Percentiles rank a stretch among this genome's conserved stretches.
Conservation (phyloP, 2,329 filamentous ascomycete species). For the Curvularia eragrostidis region DNA sequence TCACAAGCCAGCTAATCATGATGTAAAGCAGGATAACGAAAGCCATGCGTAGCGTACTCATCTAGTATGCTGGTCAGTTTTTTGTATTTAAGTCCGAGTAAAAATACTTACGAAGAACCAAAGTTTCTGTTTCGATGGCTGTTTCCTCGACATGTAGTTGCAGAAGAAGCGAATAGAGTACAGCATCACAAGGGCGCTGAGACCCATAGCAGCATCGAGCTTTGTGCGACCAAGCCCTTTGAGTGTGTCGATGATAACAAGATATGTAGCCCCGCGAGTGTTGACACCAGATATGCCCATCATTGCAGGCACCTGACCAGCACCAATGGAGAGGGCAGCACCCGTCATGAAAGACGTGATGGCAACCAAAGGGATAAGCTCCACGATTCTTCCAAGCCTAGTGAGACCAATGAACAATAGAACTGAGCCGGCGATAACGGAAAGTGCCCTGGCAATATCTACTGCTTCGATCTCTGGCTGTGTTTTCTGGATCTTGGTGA, state of each 20-base stretch:
- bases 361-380: slow-evolving; percentile 88
- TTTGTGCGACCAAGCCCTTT: slow-evolving; percentile 72
- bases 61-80: slow-evolving; percentile 73
- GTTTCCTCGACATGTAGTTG: slow-evolving; percentile 67
- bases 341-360: slow-evolving; percentile 98
- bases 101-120: slow-evolving; percentile 72
- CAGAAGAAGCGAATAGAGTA: slow-evolving; percentile 57
- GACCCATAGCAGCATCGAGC: slow-evolving; percentile 83
- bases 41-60: slow-evolving; percentile 86
- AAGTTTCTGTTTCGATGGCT: slow-evolving; percentile 74
- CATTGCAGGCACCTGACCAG: slow-evolving; percentile 81
- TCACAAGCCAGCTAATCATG: slow-evolving; percentile 85
- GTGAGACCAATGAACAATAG: slow-evolving; percentile 81
- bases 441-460: slow-evolving; percentile 78
- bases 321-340: slow-evolving; percentile 86
- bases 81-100: background rate
- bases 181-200: slow-evolving; percentile 79
- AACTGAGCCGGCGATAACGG: slow-evolving; percentile 79
- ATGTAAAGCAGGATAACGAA: slow-evolving; percentile 94
- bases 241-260: slow-evolving; percentile 83
- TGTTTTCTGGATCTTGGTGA: slow-evolving; percentile 63
- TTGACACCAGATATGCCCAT: slow-evolving; percentile 80
- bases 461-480: slow-evolving; percentile 52
- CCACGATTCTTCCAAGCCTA: slow-evolving; percentile 87
- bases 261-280: slow-evolving; percentile 79